A percentile compares a stretch with the other conserved stretches of the same genome.
Conservation (phyloP, 345 rosid species). For the Eucalyptus virginea region DNA sequence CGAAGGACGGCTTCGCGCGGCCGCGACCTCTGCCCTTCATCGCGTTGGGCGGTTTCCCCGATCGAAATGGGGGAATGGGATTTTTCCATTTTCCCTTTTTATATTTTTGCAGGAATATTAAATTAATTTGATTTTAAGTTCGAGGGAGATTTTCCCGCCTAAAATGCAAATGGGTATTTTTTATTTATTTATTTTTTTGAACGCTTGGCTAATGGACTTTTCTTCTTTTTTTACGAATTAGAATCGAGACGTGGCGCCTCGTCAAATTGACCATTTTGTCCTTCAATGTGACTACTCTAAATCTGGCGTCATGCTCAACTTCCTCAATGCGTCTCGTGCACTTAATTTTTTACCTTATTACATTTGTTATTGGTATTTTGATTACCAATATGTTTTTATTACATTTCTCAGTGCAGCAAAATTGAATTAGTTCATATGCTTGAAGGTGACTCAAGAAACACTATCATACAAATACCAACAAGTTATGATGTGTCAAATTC, state of each 20-base stretch:
- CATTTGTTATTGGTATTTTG: background rate
- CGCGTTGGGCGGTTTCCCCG: background rate
- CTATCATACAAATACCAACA: background rate
- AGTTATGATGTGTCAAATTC: background rate
- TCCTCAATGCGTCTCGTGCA: accelerated
- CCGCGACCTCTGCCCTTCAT: slow-evolving; percentile 9
- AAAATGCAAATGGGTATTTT: background rate
- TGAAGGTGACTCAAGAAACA: background rate
- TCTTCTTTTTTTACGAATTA: background rate
- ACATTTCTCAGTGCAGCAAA: background rate
- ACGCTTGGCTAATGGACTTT: background rate
- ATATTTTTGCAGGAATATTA: background rate
- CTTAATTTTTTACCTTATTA: background rate
- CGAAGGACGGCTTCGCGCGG: slow-evolving; percentile 14
- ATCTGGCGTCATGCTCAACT: background rate
- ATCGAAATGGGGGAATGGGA: background rate
- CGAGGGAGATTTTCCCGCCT: background rate
- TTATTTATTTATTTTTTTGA: accelerated
- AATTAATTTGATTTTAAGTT: background rate
- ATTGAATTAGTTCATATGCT: background rate
- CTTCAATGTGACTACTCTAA: background rate
- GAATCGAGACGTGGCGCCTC: background rate
- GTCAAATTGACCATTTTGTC: background rate
- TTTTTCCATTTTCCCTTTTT: background rate
- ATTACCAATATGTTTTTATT: no score